Conservation (phyloP, 1,139 yeast species). For the Yamadazyma dendronema region DNA sequence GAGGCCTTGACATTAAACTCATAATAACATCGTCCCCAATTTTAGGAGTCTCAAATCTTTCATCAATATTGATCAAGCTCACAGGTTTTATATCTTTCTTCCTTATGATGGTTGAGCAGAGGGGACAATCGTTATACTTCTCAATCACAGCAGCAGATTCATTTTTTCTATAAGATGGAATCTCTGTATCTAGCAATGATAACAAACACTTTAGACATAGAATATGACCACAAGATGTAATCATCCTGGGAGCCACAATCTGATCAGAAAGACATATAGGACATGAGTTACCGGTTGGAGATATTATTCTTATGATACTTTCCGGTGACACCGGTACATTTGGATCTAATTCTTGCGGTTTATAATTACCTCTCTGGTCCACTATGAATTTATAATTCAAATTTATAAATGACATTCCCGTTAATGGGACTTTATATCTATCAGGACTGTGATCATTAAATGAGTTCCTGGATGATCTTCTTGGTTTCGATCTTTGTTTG, state of each 20-base stretch:
- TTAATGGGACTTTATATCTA: conserved; percentile 34
- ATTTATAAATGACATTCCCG: conserved; percentile 76
- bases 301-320: conserved; percentile 67
- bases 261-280: conserved; percentile 88
- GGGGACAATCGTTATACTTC: conserved; percentile 75
- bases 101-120: conserved; percentile 70
- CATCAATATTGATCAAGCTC: conserved; percentile 53
- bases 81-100: conserved; percentile 69
- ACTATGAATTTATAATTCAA: conserved; percentile 84
- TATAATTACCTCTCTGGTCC: conserved; percentile 56
- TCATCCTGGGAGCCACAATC: conserved; percentile 92
- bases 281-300: conserved; percentile 74
- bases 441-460: conserved; percentile 13
- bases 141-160: conserved; percentile 42
- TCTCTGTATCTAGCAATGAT: conserved; percentile 63
- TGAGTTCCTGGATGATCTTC: conserved; percentile 11
- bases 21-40: conserved; percentile 60
- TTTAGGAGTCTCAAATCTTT: conserved; percentile 58
- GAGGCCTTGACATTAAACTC: conserved; percentile 70
- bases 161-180: conserved; percentile 37
- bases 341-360: conserved; percentile 64
- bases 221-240: conserved; percentile 85
- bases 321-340: conserved; percentile 66
- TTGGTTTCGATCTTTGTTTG: conserved; percentile 17
- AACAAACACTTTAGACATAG: conserved; percentile 82